These are phyloP conservation scores for Calocera viscosa DNA, from an alignment of 768 basidiomycete genomes.

Conservation along the genomic window DNA sequence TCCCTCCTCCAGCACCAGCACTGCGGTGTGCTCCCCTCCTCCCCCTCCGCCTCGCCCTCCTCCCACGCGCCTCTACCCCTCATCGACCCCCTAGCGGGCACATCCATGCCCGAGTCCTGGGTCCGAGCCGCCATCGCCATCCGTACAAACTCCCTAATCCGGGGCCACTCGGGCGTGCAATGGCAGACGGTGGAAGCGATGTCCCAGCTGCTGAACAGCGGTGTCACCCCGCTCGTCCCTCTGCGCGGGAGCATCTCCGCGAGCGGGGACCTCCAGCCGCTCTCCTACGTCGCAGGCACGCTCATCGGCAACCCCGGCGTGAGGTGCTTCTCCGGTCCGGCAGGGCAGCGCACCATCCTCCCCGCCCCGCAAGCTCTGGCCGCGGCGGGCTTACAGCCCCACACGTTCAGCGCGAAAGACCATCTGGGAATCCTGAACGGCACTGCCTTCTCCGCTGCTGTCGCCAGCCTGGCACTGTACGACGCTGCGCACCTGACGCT, in stretches of 20 bases:
- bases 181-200: conserved; percentile 72
- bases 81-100: conserved; percentile 49
- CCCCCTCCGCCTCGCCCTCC: conserved; percentile 26
- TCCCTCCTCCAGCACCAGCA: conserved; percentile 83
- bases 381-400: conserved; percentile 45
- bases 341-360: conserved; percentile 16
- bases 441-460: conserved; percentile 70
- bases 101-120: conserved; percentile 76
- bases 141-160: conserved; percentile 78
- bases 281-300: conserved; percentile 73
- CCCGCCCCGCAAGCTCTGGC: conserved; percentile 23
- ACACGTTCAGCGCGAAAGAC: conserved; percentile 30
- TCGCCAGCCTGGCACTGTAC: conserved; percentile 60
- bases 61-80: conserved; percentile 45
- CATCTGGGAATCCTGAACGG: conserved; percentile 44
- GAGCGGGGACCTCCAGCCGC: conserved; percentile 67
- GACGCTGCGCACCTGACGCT: conserved; percentile 40
- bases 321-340: conserved; percentile 34
- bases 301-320: conserved; percentile 71
- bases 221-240: conserved; percentile 60
- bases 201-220: conserved; percentile 52
- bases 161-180: conserved; percentile 77
- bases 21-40: conserved; percentile 43
- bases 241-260: conserved; percentile 74
- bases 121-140: conserved; percentile 77